phyloP scores from a whole-genome alignment of 2,329 filamentous ascomycete species.

The Penicillium paneum region DNA sequence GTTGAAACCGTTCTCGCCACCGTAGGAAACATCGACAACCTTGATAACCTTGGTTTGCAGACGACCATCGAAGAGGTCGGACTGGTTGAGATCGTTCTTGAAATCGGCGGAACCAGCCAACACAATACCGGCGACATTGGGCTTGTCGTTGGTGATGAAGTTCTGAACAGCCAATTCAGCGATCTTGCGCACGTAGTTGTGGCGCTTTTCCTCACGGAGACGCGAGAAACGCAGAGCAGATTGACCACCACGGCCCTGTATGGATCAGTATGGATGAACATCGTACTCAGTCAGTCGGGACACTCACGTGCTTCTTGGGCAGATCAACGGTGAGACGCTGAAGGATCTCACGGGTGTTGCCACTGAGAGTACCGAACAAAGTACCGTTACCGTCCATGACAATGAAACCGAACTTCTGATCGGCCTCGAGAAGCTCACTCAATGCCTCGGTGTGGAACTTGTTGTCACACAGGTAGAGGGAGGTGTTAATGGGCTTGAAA shows the following conservation, averaged over 20 bases:
- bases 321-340: constrained; percentile 99
- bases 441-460: constrained; percentile 99
- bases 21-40: constrained; percentile 97
- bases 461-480: constrained; percentile 98
- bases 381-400: constrained; percentile 99
- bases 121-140: constrained; percentile 94
- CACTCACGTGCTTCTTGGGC: constrained; percentile 82
- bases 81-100: constrained; percentile 98
- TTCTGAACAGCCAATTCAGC: constrained; percentile 97
- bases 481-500: constrained; percentile 99
- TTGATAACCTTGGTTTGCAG: constrained; percentile 96
- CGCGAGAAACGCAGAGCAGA: constrained; percentile 98
- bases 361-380: constrained; percentile 92
- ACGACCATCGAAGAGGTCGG: constrained; percentile 93
- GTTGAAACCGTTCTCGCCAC: constrained; percentile 99
- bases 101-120: constrained; percentile 97
- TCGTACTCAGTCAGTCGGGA: neutral
- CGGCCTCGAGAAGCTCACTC: constrained; percentile 93
- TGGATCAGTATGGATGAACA: neutral
- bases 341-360: constrained; percentile 92
- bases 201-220: constrained; percentile 98
- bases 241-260: constrained; percentile 88
- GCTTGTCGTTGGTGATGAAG: constrained; percentile 97
- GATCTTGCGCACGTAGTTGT: constrained; percentile 99
- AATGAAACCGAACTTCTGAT: constrained; percentile 99